Base-by-base conservation (phyloP, 805 yeast genomes). In the Schwanniomyces pseudopolymorphus region DNA sequence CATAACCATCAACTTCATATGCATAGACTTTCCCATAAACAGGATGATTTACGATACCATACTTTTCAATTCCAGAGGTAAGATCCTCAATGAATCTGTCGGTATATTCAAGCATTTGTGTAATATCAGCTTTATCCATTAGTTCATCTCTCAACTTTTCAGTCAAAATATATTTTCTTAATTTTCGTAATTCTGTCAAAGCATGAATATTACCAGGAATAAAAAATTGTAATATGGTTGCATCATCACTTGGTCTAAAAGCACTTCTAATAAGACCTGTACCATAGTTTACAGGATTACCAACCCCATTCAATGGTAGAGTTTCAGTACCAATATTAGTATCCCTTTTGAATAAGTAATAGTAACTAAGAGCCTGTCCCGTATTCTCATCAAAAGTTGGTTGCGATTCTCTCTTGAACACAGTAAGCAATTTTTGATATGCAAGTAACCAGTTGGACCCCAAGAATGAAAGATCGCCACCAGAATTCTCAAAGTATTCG, bases 171-270 rank as follows among this genome's bases (percentile, higher is more conserved):
- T 53, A 52, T 24, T 49, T 43, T 16, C 61, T 44, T 3, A 70
- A 54, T 20, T 67, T 71, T n/a, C 57, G 58, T 27, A 89, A 67
- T 59, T 89, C 94, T 1, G 81, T 81, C 24, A 81, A 64, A 72
- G 86, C 68, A 53, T 85, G 90, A 1, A 90, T 89, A 60, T 89
- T 89, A 2, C 89, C 96, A 0, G 96, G 96, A 38, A 90, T 79
- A 60, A 89, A 86, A 48, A 84, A 81, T 62, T 87, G 96, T 50
- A 77, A 77, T n/a, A 83, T 79, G 35, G 89, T 81, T 1, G 95
- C 89, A 64, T 89, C 96, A 62, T 89, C 96, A 16, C 92, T 84
- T 7, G 96, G 96, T 54, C 96, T 69, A 61, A 89, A 89, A 0
- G 95, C 91, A 4, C 91, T 84, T 42, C 95, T 72, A n/a, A 88